Conservation (phyloP, 2,329 filamentous ascomycete genomes). For the Aspergillus novoparasiticus region DNA sequence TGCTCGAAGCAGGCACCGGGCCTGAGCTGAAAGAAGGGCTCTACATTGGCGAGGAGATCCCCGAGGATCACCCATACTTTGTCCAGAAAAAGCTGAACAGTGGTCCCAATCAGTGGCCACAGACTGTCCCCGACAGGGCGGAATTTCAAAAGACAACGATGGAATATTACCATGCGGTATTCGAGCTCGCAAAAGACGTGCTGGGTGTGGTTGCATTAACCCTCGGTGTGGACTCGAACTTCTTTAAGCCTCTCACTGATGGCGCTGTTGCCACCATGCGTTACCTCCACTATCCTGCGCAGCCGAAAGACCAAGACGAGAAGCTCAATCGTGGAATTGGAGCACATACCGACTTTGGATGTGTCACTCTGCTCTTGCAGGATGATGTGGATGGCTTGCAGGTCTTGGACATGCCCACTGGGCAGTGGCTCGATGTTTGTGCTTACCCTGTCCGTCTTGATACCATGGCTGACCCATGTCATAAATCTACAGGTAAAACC, state of each 20-base stretch:
- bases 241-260: slow-evolving; percentile 32
- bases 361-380: neutral
- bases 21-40: slow-evolving; percentile 50
- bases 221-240: neutral
- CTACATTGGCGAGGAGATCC: slow-evolving; percentile 43
- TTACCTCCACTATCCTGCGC: slow-evolving; percentile 47
- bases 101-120: slow-evolving; percentile 46
- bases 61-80: slow-evolving; percentile 38
- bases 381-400: neutral
- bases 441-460: neutral
- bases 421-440: neutral
- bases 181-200: neutral
- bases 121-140: neutral
- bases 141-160: neutral
- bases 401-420: neutral
- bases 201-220: neutral
- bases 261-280: slow-evolving; percentile 46
- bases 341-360: neutral
- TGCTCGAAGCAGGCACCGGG: slow-evolving; percentile 44
- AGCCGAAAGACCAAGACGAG: slow-evolving; percentile 40
- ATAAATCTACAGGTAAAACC: slow-evolving; percentile 10
- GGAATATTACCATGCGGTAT: neutral
- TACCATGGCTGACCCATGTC: neutral
- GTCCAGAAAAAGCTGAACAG: slow-evolving; percentile 41
- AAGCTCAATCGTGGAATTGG: slow-evolving; percentile 44